phyloP scores from a whole-genome alignment of 768 basidiomycete species.

The Aureoboletus auriporus region DNA sequence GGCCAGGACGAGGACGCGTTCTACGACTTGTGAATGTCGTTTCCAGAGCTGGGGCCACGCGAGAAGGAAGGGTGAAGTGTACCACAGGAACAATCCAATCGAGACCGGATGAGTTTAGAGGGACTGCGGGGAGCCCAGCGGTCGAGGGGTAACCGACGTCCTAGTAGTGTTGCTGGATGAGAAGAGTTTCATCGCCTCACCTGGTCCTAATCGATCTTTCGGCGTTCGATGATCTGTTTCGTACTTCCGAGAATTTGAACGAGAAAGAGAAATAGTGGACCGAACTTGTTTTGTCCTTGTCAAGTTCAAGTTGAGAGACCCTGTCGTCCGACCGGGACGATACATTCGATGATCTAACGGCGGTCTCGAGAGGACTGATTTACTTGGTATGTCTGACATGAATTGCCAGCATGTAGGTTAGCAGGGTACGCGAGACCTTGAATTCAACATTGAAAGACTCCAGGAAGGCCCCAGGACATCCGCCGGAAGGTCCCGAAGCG shows the following conservation, averaged over 20 bases:
- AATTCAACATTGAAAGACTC: too few relatives aligned
- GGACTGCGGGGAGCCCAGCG: too few relatives aligned
- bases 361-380: conserved; percentile 63
- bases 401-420: too few relatives aligned
- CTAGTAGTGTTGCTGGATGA: conserved; percentile 39
- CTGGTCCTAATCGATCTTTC: too few relatives aligned
- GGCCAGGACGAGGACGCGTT: too few relatives aligned
- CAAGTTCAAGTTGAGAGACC: conserved; percentile 71
- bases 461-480: too few relatives aligned
- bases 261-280: background rate
- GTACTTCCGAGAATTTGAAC: conserved; percentile 82
- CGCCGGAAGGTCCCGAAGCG: too few relatives aligned
- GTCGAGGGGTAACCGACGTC: conserved; percentile 13
- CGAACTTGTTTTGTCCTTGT: conserved; percentile 82
- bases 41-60: background rate
- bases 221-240: conserved; percentile 82
- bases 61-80: conserved; percentile 9
- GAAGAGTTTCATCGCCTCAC: conserved; percentile 57
- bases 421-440: too few relatives aligned
- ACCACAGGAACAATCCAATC: too few relatives aligned
- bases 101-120: too few relatives aligned
- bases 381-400: conserved; percentile 30
- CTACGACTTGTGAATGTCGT: background rate
- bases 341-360: conserved; percentile 68
- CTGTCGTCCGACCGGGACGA: conserved; percentile 81